Evolutionary conservation across 352 stramenopile genomes (phyloP).

Genomic region (Phytophthora cactorum): DNA sequence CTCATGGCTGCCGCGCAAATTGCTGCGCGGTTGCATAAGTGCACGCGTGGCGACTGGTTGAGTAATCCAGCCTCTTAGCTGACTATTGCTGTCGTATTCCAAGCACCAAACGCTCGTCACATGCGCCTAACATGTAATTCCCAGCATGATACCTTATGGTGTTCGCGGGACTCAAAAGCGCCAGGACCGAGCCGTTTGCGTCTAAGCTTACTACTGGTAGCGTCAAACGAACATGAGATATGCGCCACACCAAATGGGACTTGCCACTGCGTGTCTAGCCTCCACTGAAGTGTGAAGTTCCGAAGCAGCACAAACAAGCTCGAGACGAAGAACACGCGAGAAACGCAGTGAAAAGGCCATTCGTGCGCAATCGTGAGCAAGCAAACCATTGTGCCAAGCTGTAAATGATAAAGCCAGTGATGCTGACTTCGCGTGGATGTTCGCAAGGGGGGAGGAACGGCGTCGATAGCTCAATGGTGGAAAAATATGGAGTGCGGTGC

Average conservation of each 20-base stretch:
- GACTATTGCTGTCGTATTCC: constrained; percentile 15
- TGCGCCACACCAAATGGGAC: background rate
- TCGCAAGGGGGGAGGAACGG: too few relatives aligned
- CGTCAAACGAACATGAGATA: constrained; percentile 18
- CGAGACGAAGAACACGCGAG: constrained; percentile 22
- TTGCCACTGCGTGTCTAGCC: constrained; percentile 18
- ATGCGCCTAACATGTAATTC: background rate
- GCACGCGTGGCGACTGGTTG: constrained; percentile 23
- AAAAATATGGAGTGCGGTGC: too few relatives aligned
- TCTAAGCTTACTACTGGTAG: background rate
- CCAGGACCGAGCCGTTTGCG: background rate
- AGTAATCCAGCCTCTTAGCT: constrained; percentile 9
- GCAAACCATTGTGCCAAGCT: too few relatives aligned
- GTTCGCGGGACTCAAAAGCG: background rate
- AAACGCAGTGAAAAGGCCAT: constrained; percentile 10
- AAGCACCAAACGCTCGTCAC: constrained; percentile 28
- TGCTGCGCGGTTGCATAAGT: constrained; percentile 17
- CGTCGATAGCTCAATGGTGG: too few relatives aligned
- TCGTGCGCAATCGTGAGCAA: too few relatives aligned
- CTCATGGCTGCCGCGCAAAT: background rate
- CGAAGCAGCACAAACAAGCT: background rate
- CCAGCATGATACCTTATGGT: too few relatives aligned
- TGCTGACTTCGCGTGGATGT: too few relatives aligned
- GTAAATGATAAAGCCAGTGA: too few relatives aligned
- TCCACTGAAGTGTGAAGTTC: constrained; percentile 7